Evolutionary conservation across 768 basidiomycete genomes (phyloP).

Genomic region (Grammothele lineata): DNA sequence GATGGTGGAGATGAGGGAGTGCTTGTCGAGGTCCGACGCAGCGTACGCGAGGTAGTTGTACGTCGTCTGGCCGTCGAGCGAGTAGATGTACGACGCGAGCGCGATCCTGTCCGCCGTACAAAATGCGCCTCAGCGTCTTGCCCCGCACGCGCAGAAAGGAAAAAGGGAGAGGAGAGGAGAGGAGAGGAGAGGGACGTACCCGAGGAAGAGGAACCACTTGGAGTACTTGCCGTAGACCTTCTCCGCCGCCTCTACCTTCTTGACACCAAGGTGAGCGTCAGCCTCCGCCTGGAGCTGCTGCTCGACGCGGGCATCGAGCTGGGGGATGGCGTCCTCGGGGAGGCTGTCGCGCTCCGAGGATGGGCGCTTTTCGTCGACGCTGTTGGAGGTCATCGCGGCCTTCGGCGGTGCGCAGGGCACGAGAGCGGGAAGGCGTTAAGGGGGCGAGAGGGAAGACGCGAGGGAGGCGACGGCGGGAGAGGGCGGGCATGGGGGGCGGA

Average conservation of each 20-base stretch:
- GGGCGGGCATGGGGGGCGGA: too few relatives aligned
- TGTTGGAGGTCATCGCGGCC: too few relatives aligned
- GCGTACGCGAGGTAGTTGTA: constrained; percentile 41
- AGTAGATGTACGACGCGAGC: constrained; percentile 71
- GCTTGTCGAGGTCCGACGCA: constrained; percentile 14
- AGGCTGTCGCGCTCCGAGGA: too few relatives aligned
- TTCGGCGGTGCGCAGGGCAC: too few relatives aligned
- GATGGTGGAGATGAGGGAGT: constrained; percentile 17
- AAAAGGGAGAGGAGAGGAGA: background rate
- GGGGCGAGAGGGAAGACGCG: too few relatives aligned
- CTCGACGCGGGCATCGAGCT: constrained; percentile 3
- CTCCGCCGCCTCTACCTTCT: constrained; percentile 46
- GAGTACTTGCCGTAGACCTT: constrained; percentile 50
- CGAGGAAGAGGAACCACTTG: constrained; percentile 56
- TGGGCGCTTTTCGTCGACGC: too few relatives aligned
- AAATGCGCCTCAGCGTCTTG: background rate
- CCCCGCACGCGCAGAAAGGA: background rate
- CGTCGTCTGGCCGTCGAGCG: constrained; percentile 67
- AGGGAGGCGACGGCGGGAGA: too few relatives aligned
- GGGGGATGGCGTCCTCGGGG: constrained; percentile 8
- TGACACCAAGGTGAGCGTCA: constrained; percentile 38
- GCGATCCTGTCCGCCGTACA: constrained; percentile 31
- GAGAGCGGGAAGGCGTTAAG: too few relatives aligned
- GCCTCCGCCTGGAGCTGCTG: constrained; percentile 16
- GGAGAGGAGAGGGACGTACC: constrained; percentile 32